phyloP scores from a whole-genome alignment of 2,329 filamentous ascomycete species.

The Fusarium dlaminii region DNA sequence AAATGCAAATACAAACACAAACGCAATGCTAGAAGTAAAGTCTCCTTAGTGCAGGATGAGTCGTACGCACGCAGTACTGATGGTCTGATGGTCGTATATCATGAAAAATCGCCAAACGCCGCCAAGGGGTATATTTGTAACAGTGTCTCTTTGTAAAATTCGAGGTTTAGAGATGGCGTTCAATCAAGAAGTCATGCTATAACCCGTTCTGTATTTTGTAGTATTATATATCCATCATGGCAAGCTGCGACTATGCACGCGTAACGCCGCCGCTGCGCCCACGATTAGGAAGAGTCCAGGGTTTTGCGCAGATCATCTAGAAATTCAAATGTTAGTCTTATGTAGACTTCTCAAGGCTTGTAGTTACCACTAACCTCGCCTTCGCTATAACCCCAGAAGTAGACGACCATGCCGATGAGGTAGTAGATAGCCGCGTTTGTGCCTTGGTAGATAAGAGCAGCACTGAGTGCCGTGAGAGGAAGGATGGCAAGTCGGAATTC shows the following conservation, averaged over 20 bases:
- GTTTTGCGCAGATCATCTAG: constrained; percentile 73
- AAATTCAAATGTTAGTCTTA: constrained; percentile 12
- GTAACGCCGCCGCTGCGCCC: constrained; percentile 44
- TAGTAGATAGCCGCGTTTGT: constrained; percentile 96
- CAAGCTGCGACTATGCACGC: constrained; percentile 31
- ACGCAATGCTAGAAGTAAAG: constrained; percentile 15
- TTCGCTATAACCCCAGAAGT: constrained; percentile 97
- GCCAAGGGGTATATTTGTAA: constrained; percentile 27
- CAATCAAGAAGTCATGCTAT: background rate
- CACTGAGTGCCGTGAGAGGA: constrained; percentile 78
- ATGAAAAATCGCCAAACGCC: constrained; percentile 29
- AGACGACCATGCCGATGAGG: constrained; percentile 82
- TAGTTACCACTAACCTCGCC: constrained; percentile 77
- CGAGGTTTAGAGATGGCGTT: constrained; percentile 4
- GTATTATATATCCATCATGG: constrained; percentile 25
- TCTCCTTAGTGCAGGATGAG: constrained; percentile 6
- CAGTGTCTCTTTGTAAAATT: constrained; percentile 7
- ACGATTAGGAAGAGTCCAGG: constrained; percentile 74
- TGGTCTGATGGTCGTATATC: constrained; percentile 30
- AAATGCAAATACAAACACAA: constrained; percentile 2
- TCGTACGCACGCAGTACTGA: background rate
- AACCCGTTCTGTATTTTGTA: constrained; percentile 12
- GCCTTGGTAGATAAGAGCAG: constrained; percentile 86
- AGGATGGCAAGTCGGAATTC: constrained; percentile 85
- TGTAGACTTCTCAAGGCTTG: background rate